Evolutionary conservation across 352 stramenopile genomes (phyloP).

Genomic region (Phytophthora crassamura): DNA sequence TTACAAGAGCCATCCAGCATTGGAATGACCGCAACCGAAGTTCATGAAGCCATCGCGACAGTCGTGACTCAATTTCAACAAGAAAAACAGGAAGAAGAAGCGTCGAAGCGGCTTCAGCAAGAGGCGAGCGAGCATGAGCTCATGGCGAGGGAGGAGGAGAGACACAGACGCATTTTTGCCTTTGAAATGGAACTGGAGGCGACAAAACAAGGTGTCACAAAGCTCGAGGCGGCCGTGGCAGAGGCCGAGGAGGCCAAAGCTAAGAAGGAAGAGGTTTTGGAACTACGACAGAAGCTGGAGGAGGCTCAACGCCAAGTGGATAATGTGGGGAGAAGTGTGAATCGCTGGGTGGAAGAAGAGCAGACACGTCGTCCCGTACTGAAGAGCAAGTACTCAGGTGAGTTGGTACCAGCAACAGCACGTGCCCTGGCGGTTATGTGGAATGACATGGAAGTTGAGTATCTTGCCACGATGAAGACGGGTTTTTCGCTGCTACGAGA

Average conservation of each 20-base stretch:
- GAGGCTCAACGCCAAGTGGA: constrained; percentile 46
- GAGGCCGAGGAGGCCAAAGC: constrained; percentile 76
- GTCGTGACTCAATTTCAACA: constrained; percentile 42
- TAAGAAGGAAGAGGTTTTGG: constrained; percentile 79
- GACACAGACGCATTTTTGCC: constrained; percentile 36
- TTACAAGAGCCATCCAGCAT: constrained; percentile 35
- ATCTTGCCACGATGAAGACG: constrained; percentile 54
- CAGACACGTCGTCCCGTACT: not conserved
- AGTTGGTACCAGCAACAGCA: constrained; percentile 42
- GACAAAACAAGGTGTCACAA: constrained; percentile 47
- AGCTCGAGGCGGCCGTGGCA: constrained; percentile 45
- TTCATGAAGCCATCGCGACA: constrained; percentile 40
- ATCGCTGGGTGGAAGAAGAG: constrained; percentile 39
- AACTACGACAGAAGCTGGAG: constrained; percentile 53
- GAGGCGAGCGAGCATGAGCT: constrained; percentile 35
- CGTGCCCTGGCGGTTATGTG: constrained; percentile 50
- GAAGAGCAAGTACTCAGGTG: constrained; percentile 35
- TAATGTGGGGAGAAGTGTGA: constrained; percentile 19
- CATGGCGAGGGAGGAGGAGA: constrained; percentile 51
- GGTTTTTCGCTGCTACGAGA: constrained; percentile 48
- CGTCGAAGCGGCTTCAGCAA: constrained; percentile 31
- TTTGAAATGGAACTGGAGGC: constrained; percentile 46
- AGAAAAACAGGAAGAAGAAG: constrained; percentile 17
- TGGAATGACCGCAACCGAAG: constrained; percentile 36
- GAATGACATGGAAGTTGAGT: constrained; percentile 66